Evolutionary conservation across 768 basidiomycete species (phyloP).

Genomic region (Boletus edulis): DNA sequence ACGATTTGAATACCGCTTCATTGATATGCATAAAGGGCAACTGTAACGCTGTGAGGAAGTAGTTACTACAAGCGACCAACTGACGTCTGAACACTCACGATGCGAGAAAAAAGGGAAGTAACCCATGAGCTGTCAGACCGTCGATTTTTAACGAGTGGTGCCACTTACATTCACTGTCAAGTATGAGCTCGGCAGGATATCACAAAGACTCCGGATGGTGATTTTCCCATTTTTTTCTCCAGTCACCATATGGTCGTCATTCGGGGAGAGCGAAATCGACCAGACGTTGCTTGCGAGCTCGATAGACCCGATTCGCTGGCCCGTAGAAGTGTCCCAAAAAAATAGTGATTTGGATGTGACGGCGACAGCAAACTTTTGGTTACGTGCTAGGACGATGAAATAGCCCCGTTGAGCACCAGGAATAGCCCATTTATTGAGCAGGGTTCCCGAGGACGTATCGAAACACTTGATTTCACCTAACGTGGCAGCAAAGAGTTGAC

Average conservation of each 20-base stretch:
- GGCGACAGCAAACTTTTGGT: too few species aligned
- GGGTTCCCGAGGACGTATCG: background rate
- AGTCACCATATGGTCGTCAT: background rate
- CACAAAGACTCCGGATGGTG: background rate
- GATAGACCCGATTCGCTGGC: background rate
- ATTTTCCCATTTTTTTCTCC: background rate
- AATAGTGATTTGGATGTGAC: background rate
- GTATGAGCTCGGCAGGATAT: background rate
- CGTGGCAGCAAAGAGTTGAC: background rate
- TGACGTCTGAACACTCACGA: too few species aligned
- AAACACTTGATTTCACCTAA: background rate
- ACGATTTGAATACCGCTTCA: background rate
- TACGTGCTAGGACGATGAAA: too few species aligned
- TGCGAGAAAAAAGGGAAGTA: too few species aligned
- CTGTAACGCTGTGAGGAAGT: background rate
- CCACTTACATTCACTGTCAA: background rate
- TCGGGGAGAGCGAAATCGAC: too few species aligned
- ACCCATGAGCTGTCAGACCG: too few species aligned
- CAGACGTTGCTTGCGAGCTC: background rate
- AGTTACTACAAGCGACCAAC: too few species aligned
- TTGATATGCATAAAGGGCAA: background rate
- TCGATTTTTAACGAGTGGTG: too few species aligned
- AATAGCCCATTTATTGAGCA: too few species aligned
- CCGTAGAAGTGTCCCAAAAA: background rate
- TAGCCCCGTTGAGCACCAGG: too few species aligned